Base-by-base conservation (phyloP, 345 rosid species). In the Salix dunnii region DNA sequence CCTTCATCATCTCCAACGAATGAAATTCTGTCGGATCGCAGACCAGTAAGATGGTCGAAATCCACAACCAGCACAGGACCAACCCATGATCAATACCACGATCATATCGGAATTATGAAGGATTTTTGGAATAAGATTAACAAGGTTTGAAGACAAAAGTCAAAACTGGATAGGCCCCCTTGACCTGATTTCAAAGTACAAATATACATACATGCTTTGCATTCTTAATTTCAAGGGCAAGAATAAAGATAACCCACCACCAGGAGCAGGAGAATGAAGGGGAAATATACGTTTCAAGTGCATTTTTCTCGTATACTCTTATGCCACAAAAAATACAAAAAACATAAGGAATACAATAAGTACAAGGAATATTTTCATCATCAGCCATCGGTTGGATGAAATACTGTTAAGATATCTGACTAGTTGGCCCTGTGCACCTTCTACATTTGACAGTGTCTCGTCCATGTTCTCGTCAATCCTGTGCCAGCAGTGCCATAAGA, bases 381-480 rank as follows among this genome's bases (percentile, higher is more conserved):
- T 90, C 72, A 91, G 77, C 97, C 97, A 91, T 69, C 94, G 82
- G 79, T 90, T 91, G 73, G 97, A 91, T 28, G 94, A 91, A 78
- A 91, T 90, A 77, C 90, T 87, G 81, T 89, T 90, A 31, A 91
- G 88, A 80, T 91, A 90, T 85, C 91, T 85, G 61, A 86, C 90
- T 78, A 90, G 76, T 75, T 88, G 91, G 78, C 87, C 84, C 68
- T 91, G 97, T 67, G 97, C 97, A 1, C 97, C 92, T 78, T 91
- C 97, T 72, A 91, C 92, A 64, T 90, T 90, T 21, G 89, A 75
- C 70, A 91, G 66, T 65, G 94, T 82, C 28, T 91, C 94, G 8
- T 90, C 97, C 92, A 89, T 90, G 80, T 91, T 90, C 82, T 91
- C 94, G 38, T 91, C 97, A 78, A 91, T 91, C 87, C 94, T 91